A percentile compares a stretch with the other conserved stretches of the same genome.
Conservation (phyloP, 495 filamentous ascomycete genomes). For the Lindgomyces ingoldianus region DNA sequence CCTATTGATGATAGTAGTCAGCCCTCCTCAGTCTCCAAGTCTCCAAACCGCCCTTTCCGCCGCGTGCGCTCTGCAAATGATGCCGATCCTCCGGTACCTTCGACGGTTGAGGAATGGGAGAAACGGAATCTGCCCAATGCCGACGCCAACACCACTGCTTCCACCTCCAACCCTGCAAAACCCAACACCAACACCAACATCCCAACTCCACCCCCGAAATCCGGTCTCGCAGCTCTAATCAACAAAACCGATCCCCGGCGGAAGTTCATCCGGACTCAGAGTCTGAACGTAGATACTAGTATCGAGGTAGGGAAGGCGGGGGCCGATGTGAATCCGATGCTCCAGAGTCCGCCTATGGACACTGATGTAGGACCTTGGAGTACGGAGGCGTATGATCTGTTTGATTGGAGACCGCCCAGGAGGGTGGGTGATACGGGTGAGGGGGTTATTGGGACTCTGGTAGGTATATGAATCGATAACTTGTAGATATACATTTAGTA, state of each 20-base stretch:
- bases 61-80: conserved; percentile 28
- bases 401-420: conserved; percentile 53
- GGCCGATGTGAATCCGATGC: conserved; percentile 1
- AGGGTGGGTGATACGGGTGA: conserved; percentile 33
- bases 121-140: conserved; percentile 15
- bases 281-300: conserved; percentile 23
- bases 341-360: conserved; percentile 17
- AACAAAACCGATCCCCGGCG: conserved; percentile 29
- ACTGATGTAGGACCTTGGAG: conserved; percentile 57
- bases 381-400: conserved; percentile 60
- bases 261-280: conserved; percentile 20
- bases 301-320: conserved; percentile 3
- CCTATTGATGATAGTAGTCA: conserved; percentile 18
- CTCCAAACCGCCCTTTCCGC: conserved; percentile 5
- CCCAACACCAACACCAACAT: conserved; percentile 6
- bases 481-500: too few relatives aligned
- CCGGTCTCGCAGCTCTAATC: conserved; percentile 24
- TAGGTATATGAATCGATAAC: background rate
- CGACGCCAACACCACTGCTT: background rate
- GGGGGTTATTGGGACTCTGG: conserved; percentile 20
- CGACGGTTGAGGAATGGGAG: conserved; percentile 18
- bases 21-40: background rate
- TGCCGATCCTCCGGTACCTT: conserved; percentile 29
- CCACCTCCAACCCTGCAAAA: conserved; percentile 1
- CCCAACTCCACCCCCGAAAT: too few relatives aligned